These are phyloP conservation scores for Voacanga thouarsii DNA, from an alignment of 257 asterid species.

Conservation along the genomic window DNA sequence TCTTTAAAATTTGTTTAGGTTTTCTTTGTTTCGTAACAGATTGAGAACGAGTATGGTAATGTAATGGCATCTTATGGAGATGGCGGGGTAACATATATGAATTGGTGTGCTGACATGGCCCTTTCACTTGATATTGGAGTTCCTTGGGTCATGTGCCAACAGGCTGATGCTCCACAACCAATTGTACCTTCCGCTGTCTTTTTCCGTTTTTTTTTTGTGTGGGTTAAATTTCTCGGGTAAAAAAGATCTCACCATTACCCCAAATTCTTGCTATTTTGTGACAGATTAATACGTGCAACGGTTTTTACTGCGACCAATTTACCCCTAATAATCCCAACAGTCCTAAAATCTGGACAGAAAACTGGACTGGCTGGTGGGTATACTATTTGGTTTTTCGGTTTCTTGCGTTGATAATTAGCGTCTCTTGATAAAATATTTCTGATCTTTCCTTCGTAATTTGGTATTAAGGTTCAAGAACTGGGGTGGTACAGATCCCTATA, in stretches of 20 bases:
- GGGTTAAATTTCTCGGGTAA: neutral
- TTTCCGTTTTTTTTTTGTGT: neutral
- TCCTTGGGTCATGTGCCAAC: slow-evolving; percentile 93
- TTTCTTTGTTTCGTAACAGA: slow-evolving; percentile 19
- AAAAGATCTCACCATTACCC: neutral
- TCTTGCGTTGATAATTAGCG: neutral
- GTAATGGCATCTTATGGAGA: slow-evolving; percentile 49
- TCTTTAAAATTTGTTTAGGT: neutral
- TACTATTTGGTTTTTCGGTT: neutral
- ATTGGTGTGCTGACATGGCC: slow-evolving; percentile 75
- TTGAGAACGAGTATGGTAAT: slow-evolving; percentile 84
- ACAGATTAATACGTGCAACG: slow-evolving; percentile 75
- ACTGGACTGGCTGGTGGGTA: slow-evolving; percentile 87
- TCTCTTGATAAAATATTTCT: neutral
- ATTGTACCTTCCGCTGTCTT: slow-evolving; percentile 31
- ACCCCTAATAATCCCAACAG: slow-evolving; percentile 51
- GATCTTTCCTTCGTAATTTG: neutral
- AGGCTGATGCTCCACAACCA: slow-evolving; percentile 61
- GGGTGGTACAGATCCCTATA: slow-evolving; percentile 60
- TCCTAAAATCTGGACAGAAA: slow-evolving; percentile 92
- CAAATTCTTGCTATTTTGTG: neutral
- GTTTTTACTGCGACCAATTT: slow-evolving; percentile 63
- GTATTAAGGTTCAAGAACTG: slow-evolving; percentile 60
- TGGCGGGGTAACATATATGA: slow-evolving; percentile 58
- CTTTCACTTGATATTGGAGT: slow-evolving; percentile 52